Conservation (phyloP, 352 stramenopile species). For the Phytophthora foliorum region DNA sequence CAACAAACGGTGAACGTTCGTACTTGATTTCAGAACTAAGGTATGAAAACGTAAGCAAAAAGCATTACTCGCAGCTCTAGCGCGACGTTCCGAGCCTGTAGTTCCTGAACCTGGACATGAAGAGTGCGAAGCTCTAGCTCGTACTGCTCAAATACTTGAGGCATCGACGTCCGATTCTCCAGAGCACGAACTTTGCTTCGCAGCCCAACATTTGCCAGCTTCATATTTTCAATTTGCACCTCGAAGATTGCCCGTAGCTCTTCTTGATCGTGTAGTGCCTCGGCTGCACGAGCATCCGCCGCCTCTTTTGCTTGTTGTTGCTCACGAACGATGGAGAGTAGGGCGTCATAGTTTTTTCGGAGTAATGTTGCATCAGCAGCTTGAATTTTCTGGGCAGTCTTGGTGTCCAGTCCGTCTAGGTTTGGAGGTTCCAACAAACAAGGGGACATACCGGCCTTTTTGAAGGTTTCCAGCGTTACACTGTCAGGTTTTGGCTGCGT, state of each 20-base stretch:
- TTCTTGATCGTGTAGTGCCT: conserved; percentile 61
- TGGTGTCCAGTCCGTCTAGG: conserved; percentile 62
- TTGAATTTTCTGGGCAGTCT: conserved; percentile 62
- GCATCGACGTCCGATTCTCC: conserved; percentile 56
- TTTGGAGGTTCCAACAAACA: conserved; percentile 51
- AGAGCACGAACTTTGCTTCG: conserved; percentile 75
- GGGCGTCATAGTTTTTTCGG: conserved; percentile 81
- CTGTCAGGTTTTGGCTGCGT: conserved; percentile 8
- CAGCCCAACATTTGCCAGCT: conserved; percentile 67
- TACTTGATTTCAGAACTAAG: too few species aligned
- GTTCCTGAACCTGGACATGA: conserved; percentile 61
- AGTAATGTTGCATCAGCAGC: conserved; percentile 69
- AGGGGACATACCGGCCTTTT: conserved; percentile 38
- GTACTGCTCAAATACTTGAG: conserved; percentile 79
- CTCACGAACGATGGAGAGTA: conserved; percentile 81
- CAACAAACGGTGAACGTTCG: neutral
- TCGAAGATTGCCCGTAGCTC: conserved; percentile 65
- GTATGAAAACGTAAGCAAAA: neutral
- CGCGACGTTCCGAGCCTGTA: conserved; percentile 69
- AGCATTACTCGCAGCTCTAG: conserved; percentile 66
- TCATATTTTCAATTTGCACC: conserved; percentile 84
- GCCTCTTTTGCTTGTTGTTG: conserved; percentile 70
- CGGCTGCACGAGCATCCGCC: conserved; percentile 52
- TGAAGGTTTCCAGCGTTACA: conserved; percentile 22
- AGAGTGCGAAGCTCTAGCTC: conserved; percentile 69